phyloP scores from a whole-genome alignment of 2,329 filamentous ascomycete species.

The Trichophyton benhamiae region DNA sequence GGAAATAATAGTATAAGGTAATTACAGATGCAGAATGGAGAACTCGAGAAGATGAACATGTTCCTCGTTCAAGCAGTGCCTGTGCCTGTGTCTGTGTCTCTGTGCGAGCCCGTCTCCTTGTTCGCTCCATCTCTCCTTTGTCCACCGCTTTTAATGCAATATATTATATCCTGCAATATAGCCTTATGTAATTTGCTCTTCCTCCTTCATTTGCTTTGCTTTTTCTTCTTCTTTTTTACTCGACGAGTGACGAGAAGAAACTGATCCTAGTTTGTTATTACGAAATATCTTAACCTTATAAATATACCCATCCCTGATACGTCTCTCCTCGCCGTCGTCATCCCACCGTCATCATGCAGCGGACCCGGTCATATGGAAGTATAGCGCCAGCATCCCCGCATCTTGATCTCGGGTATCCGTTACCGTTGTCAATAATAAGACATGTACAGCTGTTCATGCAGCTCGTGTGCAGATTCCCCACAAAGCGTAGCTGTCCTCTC shows the following conservation, averaged over 20 bases:
- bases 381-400: too few species aligned
- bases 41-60: neutral
- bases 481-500: too few species aligned
- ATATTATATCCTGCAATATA: neutral
- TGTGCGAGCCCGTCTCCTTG: neutral
- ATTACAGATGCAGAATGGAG: neutral
- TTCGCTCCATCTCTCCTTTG: neutral
- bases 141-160: neutral
- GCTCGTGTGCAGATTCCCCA: too few species aligned
- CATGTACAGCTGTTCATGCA: too few species aligned
- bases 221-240: neutral
- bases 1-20: neutral
- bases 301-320: neutral
- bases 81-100: too few species aligned
- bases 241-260: neutral
- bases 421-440: too few species aligned
- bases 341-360: neutral
- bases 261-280: neutral
- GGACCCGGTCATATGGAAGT: too few species aligned
- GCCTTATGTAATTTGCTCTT: constrained; percentile 1
- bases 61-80: too few species aligned
- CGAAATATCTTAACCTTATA: neutral
- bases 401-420: too few species aligned
- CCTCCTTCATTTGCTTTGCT: neutral
- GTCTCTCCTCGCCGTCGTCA: neutral